These are phyloP conservation scores for Sicyos edulis DNA, from an alignment of 306 rosid species.

Conservation along the genomic window DNA sequence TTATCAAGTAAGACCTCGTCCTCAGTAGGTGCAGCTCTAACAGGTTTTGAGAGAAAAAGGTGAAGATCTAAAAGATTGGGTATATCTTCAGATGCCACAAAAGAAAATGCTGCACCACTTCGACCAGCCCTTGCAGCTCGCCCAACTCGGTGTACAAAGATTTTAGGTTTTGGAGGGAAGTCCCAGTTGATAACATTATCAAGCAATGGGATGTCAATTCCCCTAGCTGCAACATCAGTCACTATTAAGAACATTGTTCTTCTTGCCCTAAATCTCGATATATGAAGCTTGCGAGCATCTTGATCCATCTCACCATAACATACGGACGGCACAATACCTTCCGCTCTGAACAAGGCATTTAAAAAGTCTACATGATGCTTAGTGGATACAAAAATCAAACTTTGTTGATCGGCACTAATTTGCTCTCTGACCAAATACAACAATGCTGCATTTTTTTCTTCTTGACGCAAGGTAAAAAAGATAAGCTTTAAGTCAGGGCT, in stretches of 20 bases:
- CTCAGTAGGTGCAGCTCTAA: constrained; percentile 76
- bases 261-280: constrained; percentile 76
- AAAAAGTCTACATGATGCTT: constrained; percentile 86
- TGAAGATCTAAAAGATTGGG: constrained; percentile 88
- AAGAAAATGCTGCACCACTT: constrained; percentile 83
- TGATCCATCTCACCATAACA: constrained; percentile 97
- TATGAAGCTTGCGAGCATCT: constrained; percentile 88
- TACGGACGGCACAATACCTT: constrained; percentile 82
- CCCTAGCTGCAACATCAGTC: constrained; percentile 91
- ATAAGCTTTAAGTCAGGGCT: constrained; percentile 82
- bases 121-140: constrained; percentile 96
- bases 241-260: constrained; percentile 87
- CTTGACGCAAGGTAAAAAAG: constrained; percentile 73
- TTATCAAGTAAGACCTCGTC: constrained; percentile 70
- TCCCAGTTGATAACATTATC: constrained; percentile 98
- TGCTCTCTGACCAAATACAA: constrained; percentile 75
- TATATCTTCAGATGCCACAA: constrained; percentile 78
- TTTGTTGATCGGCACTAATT: constrained; percentile 64
- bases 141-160: constrained; percentile 90
- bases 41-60: constrained; percentile 77
- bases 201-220: constrained; percentile 90
- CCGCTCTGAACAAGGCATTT: constrained; percentile 58
- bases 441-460: constrained; percentile 71
- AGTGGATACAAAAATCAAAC: constrained; percentile 78
- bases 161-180: constrained; percentile 86